A percentile compares a stretch with the other conserved stretches of the same genome.
Conservation (phyloP, 495 filamentous ascomycete genomes). For the Xylaria longipes region DNA sequence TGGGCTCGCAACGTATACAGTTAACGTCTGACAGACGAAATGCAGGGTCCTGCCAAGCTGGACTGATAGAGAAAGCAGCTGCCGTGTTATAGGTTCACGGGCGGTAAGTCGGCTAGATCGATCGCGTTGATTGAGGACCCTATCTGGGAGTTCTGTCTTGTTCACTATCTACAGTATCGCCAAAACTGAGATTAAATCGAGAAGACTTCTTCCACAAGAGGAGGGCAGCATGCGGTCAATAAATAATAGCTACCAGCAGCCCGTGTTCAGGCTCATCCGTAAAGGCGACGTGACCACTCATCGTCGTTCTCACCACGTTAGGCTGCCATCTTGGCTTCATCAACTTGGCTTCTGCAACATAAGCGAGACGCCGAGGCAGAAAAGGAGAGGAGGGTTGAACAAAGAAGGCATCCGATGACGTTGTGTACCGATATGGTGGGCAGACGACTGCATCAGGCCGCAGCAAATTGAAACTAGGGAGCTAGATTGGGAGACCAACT, state of each 20-base stretch:
- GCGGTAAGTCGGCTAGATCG: background rate
- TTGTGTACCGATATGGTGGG: conserved; percentile 19
- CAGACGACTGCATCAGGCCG: conserved; percentile 22
- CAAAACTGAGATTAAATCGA: background rate
- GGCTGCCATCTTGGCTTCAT: conserved; percentile 4
- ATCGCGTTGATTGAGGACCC: background rate
- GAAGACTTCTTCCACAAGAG: background rate
- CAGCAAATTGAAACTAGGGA: conserved; percentile 22
- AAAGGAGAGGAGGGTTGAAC: conserved; percentile 21
- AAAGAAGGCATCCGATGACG: conserved; percentile 23
- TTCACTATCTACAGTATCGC: background rate
- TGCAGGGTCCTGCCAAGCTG: conserved; percentile 25
- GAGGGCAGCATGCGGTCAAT: background rate
- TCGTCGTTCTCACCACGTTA: conserved; percentile 1
- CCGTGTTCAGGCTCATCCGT: background rate
- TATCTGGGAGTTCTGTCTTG: background rate
- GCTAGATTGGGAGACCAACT: background rate
- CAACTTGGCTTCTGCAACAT: conserved; percentile 5
- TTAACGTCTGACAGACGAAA: conserved; percentile 16
- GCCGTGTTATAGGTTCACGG: background rate
- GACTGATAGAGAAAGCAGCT: conserved; percentile 3
- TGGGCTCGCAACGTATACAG: conserved; percentile 3
- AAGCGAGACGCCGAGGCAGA: background rate
- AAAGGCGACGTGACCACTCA: conserved; percentile 19
- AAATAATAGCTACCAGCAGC: conserved; percentile 11